Evolutionary conservation across 306 rosid species (phyloP).

Genomic region (Quercus suber): DNA sequence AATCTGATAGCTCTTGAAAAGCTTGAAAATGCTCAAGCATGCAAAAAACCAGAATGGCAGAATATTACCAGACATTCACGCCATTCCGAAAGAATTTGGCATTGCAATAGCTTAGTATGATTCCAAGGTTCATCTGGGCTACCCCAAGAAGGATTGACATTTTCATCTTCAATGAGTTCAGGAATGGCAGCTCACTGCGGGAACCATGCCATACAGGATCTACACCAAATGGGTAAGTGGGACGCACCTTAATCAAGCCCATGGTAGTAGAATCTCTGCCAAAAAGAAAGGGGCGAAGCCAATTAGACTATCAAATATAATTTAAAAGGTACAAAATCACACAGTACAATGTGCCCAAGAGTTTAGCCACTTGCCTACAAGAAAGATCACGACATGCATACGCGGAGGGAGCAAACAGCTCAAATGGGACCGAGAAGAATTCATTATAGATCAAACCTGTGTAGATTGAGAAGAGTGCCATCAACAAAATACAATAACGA

Average conservation of each 20-base stretch:
- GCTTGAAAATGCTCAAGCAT: neutral
- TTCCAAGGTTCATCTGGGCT: slow-evolving; percentile 98
- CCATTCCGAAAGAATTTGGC: slow-evolving; percentile 66
- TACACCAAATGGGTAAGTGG: slow-evolving; percentile 90
- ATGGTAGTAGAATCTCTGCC: slow-evolving; percentile 76
- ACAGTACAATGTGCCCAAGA: slow-evolving; percentile 14
- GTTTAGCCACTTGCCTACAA: slow-evolving; percentile 63
- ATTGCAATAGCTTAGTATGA: slow-evolving; percentile 78
- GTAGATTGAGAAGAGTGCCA: slow-evolving; percentile 92
- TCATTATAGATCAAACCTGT: slow-evolving; percentile 95
- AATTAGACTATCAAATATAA: neutral
- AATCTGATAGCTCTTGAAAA: neutral
- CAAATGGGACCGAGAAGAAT: slow-evolving; percentile 91
- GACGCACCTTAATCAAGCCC: slow-evolving; percentile 78
- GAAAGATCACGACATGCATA: slow-evolving; percentile 84
- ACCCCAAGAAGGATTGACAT: slow-evolving; percentile 97
- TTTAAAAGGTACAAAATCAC: slow-evolving; percentile 12
- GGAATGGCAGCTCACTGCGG: slow-evolving; percentile 94
- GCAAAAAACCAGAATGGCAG: neutral
- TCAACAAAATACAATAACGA: slow-evolving; percentile 86
- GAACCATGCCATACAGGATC: slow-evolving; percentile 98
- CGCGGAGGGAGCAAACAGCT: slow-evolving; percentile 81
- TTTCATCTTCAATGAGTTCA: slow-evolving; percentile 97
- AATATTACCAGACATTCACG: slow-evolving; percentile 77
- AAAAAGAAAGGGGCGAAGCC: neutral